phyloP scores from a whole-genome alignment of 805 yeast genomes.

The Myxozyma melibiosi region DNA sequence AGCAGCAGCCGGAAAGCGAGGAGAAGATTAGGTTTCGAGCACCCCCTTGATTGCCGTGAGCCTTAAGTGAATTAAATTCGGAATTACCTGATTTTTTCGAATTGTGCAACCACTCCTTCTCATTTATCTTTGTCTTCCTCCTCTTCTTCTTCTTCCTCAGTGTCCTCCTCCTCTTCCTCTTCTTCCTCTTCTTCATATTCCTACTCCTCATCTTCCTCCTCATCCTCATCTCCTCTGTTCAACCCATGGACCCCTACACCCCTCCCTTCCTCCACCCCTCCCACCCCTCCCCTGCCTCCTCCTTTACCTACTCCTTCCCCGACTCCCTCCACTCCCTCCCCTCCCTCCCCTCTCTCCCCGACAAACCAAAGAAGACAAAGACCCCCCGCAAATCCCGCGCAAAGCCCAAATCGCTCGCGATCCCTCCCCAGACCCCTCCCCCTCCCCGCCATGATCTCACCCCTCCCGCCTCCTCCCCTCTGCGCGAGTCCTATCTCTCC shows the following conservation, averaged over 20 bases:
- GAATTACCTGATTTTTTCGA: too few relatives aligned
- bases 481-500: too few relatives aligned
- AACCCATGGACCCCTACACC: too few relatives aligned
- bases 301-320: conserved; percentile 4
- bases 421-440: conserved; percentile 20
- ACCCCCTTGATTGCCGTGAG: too few relatives aligned
- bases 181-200: neutral
- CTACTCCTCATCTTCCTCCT: neutral
- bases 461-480: conserved; percentile 6
- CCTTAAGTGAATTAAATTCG: too few relatives aligned
- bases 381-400: conserved; percentile 2
- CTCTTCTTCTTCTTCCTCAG: neutral
- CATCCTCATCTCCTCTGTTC: neutral
- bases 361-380: neutral
- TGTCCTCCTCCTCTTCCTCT: neutral
- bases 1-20: too few relatives aligned
- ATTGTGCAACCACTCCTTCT: neutral
- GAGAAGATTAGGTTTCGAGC: too few relatives aligned
- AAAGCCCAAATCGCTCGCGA: neutral
- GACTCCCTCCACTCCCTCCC: conserved; percentile 20
- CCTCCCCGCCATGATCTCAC: conserved; percentile 10
- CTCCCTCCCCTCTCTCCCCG: conserved; percentile 2
- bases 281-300: conserved; percentile 1
- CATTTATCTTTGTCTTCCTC: neutral
- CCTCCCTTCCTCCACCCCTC: conserved; percentile 5